phyloP scores from a whole-genome alignment of 345 rosid species.

The Populus alba region DNA sequence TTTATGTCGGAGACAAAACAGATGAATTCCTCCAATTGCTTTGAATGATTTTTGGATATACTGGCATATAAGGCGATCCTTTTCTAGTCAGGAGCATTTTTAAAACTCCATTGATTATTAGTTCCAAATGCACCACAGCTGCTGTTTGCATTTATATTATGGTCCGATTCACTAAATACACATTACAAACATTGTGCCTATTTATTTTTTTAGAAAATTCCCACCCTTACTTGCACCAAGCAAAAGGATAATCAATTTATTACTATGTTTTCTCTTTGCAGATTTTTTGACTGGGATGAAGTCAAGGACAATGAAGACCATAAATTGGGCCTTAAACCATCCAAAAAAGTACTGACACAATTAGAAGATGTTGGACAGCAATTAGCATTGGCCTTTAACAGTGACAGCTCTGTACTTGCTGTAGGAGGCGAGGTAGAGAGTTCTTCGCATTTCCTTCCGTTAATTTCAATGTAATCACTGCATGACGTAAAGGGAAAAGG shows the following conservation, averaged over 20 bases:
- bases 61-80: background rate
- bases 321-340: conserved; percentile 41
- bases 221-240: background rate
- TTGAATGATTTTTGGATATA: background rate
- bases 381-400: conserved; percentile 63
- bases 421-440: conserved; percentile 78
- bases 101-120: background rate
- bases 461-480: background rate
- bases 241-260: background rate
- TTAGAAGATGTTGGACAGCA: conserved; percentile 71
- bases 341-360: conserved; percentile 52
- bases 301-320: conserved; percentile 36
- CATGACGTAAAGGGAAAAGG: background rate
- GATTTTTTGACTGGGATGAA: conserved; percentile 71
- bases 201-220: background rate
- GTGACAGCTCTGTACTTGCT: conserved; percentile 66
- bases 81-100: background rate
- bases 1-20: background rate
- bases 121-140: background rate
- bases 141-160: background rate
- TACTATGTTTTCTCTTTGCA: conserved; percentile 21
- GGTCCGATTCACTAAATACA: background rate
- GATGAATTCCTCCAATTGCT: background rate
- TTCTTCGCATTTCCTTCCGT: background rate
- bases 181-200: background rate